Evolutionary conservation across 352 stramenopile genomes (phyloP), one percentile per base, ranked within the genome.

Genomic region (Pythium monospermum): DNA sequence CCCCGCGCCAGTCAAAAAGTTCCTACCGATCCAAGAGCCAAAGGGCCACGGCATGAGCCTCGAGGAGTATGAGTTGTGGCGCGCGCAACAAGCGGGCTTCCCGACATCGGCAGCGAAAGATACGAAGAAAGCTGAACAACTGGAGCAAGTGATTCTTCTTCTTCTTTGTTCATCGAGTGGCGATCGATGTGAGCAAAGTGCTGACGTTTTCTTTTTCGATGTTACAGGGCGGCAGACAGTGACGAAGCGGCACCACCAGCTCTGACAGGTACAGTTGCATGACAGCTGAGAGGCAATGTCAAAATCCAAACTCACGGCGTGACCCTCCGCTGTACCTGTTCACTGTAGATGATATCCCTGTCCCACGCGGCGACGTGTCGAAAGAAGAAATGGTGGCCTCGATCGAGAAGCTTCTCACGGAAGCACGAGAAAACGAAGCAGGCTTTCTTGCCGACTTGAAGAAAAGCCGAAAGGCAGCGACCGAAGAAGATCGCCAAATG

Each of bases 11-110:
- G 65, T 94, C 49, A 89, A 89, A 64, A 83, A 80, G 49, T 87
- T 68, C 50, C 61, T 92, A 36, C 79, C 77, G 39, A 94, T 94
- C 54, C 75, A 94, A 49, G 81, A 90, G 38, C 75, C 75, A 1
- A 71, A 87, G 44, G 83, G 83, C 39, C 78, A 88, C 42, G 81
- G 75, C 50, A 94, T 94, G 83, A 92, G 75, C 53, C 68, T 89
- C 31, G 83, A 92, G 51, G 83, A 94, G 60, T 94, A 94, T 51
- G 83, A 94, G 39, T 64, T 85, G 42, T 94, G 83, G 83, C 83
- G 83, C 16, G 78, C 81, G 4, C 72, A 85, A 52, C 83, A 94
- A 54, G 64, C 65, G 0, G 73, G 71, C 5, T 85, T 76, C 37
- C 68, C 68, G 12, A 64, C 52, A 0, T 41, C 56, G 75, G 69